A percentile compares a stretch with the other conserved stretches of the same genome.
phyloP scores from a whole-genome alignment of 2,329 filamentous ascomycete genomes.

The Orbilia brochopaga region DNA sequence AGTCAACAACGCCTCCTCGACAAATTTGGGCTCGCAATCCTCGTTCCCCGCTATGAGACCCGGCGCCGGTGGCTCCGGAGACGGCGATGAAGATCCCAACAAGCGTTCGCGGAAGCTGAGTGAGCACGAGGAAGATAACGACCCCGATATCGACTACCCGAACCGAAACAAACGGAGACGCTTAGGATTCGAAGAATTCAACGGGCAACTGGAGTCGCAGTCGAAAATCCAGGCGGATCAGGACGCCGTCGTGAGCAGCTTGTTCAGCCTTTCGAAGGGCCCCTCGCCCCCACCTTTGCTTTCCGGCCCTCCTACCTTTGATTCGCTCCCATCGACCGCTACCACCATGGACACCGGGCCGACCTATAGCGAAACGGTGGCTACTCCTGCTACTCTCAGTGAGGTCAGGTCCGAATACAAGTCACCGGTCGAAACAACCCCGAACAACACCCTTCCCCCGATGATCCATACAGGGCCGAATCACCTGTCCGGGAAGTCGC shows the following conservation, averaged over 20 bases:
- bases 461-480: slow-evolving; percentile 25
- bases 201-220: slow-evolving; percentile 31
- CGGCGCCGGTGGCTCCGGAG: slow-evolving; percentile 28
- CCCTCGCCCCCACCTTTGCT: slow-evolving; percentile 33
- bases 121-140: slow-evolving; percentile 48
- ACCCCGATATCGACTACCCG: slow-evolving; percentile 14
- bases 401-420: slow-evolving; percentile 32
- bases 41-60: slow-evolving; percentile 22
- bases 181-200: slow-evolving; percentile 12
- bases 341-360: slow-evolving; percentile 27
- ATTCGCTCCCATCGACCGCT: slow-evolving; percentile 33
- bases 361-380: slow-evolving; percentile 28
- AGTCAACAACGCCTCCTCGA: slow-evolving; percentile 6
- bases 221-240: slow-evolving; percentile 32
- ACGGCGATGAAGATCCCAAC: slow-evolving; percentile 46
- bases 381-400: slow-evolving; percentile 37
- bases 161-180: slow-evolving; percentile 34
- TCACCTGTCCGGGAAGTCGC: slow-evolving; percentile 17
- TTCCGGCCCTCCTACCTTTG: slow-evolving; percentile 41
- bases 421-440: slow-evolving; percentile 27
- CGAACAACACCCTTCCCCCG: slow-evolving; percentile 26
- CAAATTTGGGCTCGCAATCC: slow-evolving; percentile 12
- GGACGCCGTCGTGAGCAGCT: slow-evolving; percentile 28
- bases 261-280: slow-evolving; percentile 38
- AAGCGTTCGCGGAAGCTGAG: slow-evolving; percentile 37